Conservation (phyloP, 345 rosid species). For the Cardamine chenopodiifolia region DNA sequence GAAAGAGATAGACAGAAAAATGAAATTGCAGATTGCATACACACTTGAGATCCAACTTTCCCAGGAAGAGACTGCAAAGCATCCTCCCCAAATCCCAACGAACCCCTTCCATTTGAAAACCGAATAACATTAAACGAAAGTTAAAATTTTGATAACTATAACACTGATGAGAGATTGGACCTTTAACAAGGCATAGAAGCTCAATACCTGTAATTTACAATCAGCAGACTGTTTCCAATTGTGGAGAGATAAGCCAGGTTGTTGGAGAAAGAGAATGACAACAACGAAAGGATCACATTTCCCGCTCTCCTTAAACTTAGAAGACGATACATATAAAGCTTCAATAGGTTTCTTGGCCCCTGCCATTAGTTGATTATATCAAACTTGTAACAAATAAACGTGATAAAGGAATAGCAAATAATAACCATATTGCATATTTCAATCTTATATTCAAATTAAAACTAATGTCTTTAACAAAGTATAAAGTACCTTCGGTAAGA, state of each 20-base stretch:
- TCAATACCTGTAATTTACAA: constrained; percentile 80
- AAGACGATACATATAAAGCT: constrained; percentile 74
- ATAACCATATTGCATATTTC: neutral
- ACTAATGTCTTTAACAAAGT: neutral
- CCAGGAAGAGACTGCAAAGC: constrained; percentile 98
- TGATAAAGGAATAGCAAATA: neutral
- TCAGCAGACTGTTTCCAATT: constrained; percentile 72
- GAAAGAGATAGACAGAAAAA: neutral
- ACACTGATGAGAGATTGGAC: too few relatives aligned
- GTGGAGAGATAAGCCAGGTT: constrained; percentile 76
- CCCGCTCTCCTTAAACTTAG: constrained; percentile 47
- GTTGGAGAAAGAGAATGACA: constrained; percentile 66
- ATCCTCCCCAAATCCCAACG: constrained; percentile 89
- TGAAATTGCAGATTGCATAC: too few relatives aligned
- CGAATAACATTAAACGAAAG: neutral
- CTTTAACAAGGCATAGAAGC: neutral
- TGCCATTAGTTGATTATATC: constrained; percentile 28
- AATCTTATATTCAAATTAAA: neutral
- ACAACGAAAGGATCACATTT: constrained; percentile 69
- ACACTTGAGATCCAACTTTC: constrained; percentile 84
- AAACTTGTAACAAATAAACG: neutral
- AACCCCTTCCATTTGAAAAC: constrained; percentile 61
- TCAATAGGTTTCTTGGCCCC: constrained; percentile 81
- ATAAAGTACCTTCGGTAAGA: constrained; percentile 56
- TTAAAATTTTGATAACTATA: constrained; percentile 10